Conservation (phyloP, 345 rosid genomes). For the Heritiera littoralis region DNA sequence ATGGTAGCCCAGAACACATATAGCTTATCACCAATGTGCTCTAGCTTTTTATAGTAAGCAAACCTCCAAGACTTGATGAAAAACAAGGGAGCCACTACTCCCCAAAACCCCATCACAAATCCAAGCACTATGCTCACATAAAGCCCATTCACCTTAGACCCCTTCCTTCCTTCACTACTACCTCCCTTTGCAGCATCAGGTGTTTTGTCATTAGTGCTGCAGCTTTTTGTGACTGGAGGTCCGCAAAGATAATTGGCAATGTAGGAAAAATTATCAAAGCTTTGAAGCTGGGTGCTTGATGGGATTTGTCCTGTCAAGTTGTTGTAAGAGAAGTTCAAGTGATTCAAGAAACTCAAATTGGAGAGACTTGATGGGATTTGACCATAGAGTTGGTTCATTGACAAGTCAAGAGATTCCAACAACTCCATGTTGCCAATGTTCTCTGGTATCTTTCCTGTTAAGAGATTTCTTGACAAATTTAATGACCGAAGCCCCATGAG, state of each 20-base stretch:
- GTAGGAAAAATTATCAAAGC: slow-evolving; percentile 17
- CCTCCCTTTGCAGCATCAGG: not conserved
- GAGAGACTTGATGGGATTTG: slow-evolving; percentile 19
- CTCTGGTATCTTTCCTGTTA: slow-evolving; percentile 6
- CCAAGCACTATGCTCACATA: slow-evolving; percentile 20
- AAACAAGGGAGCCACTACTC: not conserved
- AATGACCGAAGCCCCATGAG: not conserved
- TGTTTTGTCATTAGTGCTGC: not conserved
- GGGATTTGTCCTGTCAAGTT: slow-evolving; percentile 24
- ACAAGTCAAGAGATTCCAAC: slow-evolving; percentile 21
- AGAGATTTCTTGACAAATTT: slow-evolving; percentile 5
- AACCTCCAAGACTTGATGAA: not conserved
- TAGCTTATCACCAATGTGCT: not conserved
- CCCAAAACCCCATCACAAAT: slow-evolving; percentile 14
- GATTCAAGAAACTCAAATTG: slow-evolving; percentile 13
- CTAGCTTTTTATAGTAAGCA: not conserved
- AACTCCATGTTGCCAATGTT: slow-evolving; percentile 1
- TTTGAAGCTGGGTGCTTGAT: slow-evolving; percentile 23
- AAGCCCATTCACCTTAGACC: not conserved
- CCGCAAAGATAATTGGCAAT: slow-evolving; percentile 27
- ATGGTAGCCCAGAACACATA: not conserved
- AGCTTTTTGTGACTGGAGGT: slow-evolving; percentile 7
- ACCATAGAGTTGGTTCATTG: slow-evolving; percentile 14
- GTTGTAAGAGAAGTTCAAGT: slow-evolving; percentile 26
- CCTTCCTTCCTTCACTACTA: not conserved